A percentile compares a stretch with the other conserved stretches of the same genome.
Evolutionary conservation across 2,329 filamentous ascomycete species (phyloP).

Genomic region (Tolypocladium inflatum): DNA sequence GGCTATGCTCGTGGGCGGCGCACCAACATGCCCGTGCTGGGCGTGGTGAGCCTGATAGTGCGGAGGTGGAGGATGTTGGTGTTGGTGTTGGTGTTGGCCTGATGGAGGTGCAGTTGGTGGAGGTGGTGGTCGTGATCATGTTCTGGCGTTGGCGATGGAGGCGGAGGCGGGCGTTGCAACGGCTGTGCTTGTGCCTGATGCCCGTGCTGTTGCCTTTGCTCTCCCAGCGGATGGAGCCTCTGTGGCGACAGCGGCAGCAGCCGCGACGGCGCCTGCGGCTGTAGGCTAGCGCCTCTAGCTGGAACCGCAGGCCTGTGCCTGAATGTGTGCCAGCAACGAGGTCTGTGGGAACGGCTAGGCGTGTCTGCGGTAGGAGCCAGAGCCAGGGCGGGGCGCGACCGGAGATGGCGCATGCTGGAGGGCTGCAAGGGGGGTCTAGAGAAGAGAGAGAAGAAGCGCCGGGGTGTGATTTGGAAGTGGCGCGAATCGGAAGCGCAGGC

Average conservation of each 20-base stretch:
- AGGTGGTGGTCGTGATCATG: background rate
- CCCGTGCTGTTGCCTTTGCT: background rate
- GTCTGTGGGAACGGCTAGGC: background rate
- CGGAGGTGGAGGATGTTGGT: background rate
- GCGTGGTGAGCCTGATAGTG: background rate
- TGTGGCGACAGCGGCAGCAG: background rate
- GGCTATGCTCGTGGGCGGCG: background rate
- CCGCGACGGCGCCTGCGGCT: background rate
- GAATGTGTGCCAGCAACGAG: background rate
- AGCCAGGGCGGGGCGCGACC: background rate
- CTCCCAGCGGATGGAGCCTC: background rate
- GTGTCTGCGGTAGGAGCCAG: background rate
- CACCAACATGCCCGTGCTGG: background rate
- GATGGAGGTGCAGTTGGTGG: background rate
- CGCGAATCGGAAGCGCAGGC: background rate
- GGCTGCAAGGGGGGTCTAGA: constrained; percentile 4
- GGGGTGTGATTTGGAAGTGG: background rate
- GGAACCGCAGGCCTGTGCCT: background rate
- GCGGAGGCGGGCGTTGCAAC: background rate
- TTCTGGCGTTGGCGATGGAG: background rate
- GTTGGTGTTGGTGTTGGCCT: background rate
- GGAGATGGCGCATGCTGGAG: background rate
- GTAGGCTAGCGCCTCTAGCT: background rate
- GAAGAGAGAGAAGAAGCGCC: constrained; percentile 4
- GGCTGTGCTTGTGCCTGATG: background rate